Base-by-base conservation (phyloP, 768 basidiomycete genomes). In the Podaxis rugospora region DNA sequence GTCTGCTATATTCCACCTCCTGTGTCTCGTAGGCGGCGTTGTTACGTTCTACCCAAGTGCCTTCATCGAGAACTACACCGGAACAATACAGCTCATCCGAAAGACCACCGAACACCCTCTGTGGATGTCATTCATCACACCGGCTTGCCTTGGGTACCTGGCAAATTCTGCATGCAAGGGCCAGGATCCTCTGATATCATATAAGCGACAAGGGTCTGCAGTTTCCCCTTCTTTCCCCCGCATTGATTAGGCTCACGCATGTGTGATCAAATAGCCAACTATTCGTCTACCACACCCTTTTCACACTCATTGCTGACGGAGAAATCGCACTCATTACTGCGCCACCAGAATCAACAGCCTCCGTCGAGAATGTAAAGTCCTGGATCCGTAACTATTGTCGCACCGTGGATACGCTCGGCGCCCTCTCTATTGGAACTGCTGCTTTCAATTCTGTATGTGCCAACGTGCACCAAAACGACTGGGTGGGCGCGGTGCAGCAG, bases 41-140 rank as follows among this genome's bases (percentile, higher is more conserved):
- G 79, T 86, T 1, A 90, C 89, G 1, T 88, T 92, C 61, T 87
- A 86, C 16, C 80, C 90, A 1, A 74, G 74, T 56, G 87, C 83
- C 18, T 76, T 92, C 51, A 63, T 79, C 11, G 78, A 82, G 37
- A 78, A 87, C 66, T 82, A 84, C 4, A 55, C 77, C 37, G 82
- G 77, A 13, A 71, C 83, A 10, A 70, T 76, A 44, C 68, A 81
- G 14, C 71, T 79, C 9, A 83, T 92, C 44, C 72, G 69, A 21
- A 75, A 82, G 65, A 70, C 89, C 13, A 70, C 75, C 57, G 75
- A 80, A 42, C 89, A 92, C 66, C 86, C 85, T 23, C 67, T 87
- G 16, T 93, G 90, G 89, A 74, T 74, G 10, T 83, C 83, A 56
- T 92, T 87, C 67, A 74, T 93, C 23, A 67, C 86, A 5, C 89